Base-by-base conservation (phyloP, 2,329 filamentous ascomycete species). In the Aureobasidium sp. region DNA sequence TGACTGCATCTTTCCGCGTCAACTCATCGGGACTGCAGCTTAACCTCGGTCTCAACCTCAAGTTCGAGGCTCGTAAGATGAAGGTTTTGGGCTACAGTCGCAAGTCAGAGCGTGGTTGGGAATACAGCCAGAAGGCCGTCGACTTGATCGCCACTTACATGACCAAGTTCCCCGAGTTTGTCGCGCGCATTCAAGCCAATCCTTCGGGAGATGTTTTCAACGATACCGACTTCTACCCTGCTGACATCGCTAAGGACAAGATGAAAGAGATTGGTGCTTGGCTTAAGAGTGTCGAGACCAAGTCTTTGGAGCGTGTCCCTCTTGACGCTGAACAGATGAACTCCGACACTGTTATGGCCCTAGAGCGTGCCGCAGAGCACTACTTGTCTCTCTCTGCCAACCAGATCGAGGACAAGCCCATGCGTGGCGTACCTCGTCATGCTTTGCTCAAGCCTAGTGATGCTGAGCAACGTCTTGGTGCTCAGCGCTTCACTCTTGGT, bases 31-130 rank as follows among this genome's bases (percentile, higher is more conserved):
- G 89, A 29, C 79, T 91, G 63, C 89, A 90, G 68, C 82, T 96
- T 65, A 99, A 99, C 69, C 79, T 99, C 27, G 94, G 94, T 0
- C 80, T 99, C 64, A 99, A 99, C 70, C 81, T 99, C 67, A 99
- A 99, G 74, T 99, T 99, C 64, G 94, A 99, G 72, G 90, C 85
- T 2, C 93, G 90, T 76, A 96, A 97, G 75, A 82, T 92, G 68
- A 99, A 99, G 77, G 94, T 99, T 7, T 78, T 99, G 35, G 94
- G 94, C 0, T 99, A 97, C 74, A 96, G 93, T 27, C 88, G 91
- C 68, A 94, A 94, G 71, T 87, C 86, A 4, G 80, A 85, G 14
- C 88, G 85, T 31, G 94, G 95, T 6, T 99, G 95, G 95, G 94
- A 99, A 74, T 99, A 96, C 73, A 97, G 92, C 70, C 82, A 85